phyloP scores from a whole-genome alignment of 2,329 filamentous ascomycete genomes.

The Tolypocladium sp. region DNA sequence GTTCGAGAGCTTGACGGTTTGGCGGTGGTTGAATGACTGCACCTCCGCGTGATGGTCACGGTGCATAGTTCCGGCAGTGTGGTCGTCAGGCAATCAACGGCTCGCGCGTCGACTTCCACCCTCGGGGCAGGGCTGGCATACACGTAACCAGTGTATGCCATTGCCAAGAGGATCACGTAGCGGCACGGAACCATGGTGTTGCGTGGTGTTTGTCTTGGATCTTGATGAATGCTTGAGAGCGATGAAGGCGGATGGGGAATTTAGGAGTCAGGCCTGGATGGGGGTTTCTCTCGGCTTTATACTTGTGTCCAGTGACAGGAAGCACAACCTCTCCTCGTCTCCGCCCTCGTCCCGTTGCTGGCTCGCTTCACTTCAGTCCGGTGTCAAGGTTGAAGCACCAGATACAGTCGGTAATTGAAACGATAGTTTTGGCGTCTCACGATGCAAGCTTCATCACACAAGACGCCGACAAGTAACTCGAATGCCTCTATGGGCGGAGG shows the following conservation, averaged over 20 bases:
- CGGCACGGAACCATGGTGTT: neutral
- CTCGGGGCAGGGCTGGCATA: neutral
- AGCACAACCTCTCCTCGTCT: too few species aligned
- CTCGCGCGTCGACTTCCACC: neutral
- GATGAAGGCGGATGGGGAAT: neutral
- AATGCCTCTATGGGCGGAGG: neutral
- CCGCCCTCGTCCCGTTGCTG: too few species aligned
- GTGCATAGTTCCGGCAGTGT: neutral
- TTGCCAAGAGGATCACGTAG: neutral
- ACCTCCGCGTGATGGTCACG: neutral
- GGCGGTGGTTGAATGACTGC: neutral
- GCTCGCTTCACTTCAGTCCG: too few species aligned
- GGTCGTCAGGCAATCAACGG: neutral
- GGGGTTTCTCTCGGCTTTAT: neutral
- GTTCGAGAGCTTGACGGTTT: neutral
- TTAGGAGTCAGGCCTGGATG: neutral
- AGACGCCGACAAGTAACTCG: neutral
- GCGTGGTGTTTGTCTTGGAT: neutral
- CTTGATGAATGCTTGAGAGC: neutral
- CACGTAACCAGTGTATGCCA: neutral
- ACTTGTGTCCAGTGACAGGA: neutral
- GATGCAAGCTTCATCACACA: neutral
- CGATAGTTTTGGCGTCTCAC: neutral
- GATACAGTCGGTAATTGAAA: neutral
- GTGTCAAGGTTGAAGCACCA: neutral